Evolutionary conservation across 1,284 basidiomycete genomes (phyloP).

Genomic region (Apiotrichum porosum): DNA sequence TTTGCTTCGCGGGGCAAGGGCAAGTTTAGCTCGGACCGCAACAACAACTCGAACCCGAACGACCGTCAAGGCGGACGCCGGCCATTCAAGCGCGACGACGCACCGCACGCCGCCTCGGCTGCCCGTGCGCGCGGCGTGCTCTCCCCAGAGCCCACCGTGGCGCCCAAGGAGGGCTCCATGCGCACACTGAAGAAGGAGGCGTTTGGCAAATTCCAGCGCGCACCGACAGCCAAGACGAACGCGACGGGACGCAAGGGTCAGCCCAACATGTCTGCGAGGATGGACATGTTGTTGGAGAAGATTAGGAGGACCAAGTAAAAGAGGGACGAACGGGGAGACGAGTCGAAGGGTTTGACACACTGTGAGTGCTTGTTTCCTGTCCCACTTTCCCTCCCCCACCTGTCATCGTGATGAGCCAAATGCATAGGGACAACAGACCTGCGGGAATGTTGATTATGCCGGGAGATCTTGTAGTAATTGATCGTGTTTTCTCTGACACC

Average conservation of each 20-base stretch:
- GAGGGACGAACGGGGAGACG: too few relatives aligned
- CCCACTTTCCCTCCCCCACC: constrained; percentile 1
- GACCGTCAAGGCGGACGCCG: neutral
- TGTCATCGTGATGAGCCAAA: constrained; percentile 25
- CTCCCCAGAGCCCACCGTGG: neutral
- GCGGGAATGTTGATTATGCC: constrained; percentile 45
- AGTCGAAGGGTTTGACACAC: too few relatives aligned
- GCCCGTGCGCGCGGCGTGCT: constrained; percentile 1
- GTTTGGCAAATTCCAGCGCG: constrained; percentile 26
- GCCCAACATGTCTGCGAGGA: constrained; percentile 49
- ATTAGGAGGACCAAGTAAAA: constrained; percentile 38
- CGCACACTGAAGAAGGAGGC: constrained; percentile 39
- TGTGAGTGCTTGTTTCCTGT: too few relatives aligned
- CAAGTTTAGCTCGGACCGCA: neutral
- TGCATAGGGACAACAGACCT: constrained; percentile 42
- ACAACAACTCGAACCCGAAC: neutral
- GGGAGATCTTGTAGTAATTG: constrained; percentile 50
- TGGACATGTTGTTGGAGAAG: constrained; percentile 48
- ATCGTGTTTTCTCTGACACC: constrained; percentile 39
- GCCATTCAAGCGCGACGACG: neutral
- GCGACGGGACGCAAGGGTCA: constrained; percentile 32
- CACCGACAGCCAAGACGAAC: too few relatives aligned
- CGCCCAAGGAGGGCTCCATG: constrained; percentile 6
- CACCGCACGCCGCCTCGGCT: neutral
- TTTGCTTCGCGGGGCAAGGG: neutral